Evolutionary conservation across 176 grass and related monocot genomes (phyloP).

Genomic region (Musa itinerans): DNA sequence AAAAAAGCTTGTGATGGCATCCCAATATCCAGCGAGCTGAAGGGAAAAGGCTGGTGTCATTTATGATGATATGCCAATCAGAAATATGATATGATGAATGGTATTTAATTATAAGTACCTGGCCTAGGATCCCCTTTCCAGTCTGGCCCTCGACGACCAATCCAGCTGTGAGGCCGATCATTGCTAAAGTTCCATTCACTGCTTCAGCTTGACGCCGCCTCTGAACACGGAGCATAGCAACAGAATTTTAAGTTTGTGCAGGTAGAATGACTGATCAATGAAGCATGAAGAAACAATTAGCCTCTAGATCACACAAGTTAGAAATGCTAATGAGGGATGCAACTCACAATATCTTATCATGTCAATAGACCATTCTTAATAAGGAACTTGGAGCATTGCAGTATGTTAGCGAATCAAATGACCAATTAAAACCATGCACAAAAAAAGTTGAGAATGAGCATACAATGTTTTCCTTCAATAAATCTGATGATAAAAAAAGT

Average conservation of each 20-base stretch:
- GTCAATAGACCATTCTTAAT: too few relatives aligned
- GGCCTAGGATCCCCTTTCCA: slow-evolving; percentile 85
- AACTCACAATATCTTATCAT: too few relatives aligned
- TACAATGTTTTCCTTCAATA: too few relatives aligned
- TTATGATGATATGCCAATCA: neutral
- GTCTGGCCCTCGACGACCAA: slow-evolving; percentile 75
- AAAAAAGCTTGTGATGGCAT: slow-evolving; percentile 41
- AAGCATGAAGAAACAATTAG: neutral
- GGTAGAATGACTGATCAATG: neutral
- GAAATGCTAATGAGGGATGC: too few relatives aligned
- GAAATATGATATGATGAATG: neutral
- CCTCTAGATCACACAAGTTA: neutral
- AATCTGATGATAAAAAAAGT: neutral
- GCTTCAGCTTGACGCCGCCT: slow-evolving; percentile 65
- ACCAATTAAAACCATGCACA: neutral
- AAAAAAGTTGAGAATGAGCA: neutral
- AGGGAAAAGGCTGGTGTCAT: slow-evolving; percentile 8
- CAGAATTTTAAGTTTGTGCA: slow-evolving; percentile 14
- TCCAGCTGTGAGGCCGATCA: slow-evolving; percentile 81
- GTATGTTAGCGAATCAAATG: too few relatives aligned
- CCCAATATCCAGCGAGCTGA: slow-evolving; percentile 66
- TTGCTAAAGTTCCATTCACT: slow-evolving; percentile 71
- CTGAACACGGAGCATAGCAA: slow-evolving; percentile 25
- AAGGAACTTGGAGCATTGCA: too few relatives aligned
- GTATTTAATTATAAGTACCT: slow-evolving; percentile 37